Base-by-base conservation (phyloP, 176 grass and related monocot genomes). In the Luzula sylvatica region DNA sequence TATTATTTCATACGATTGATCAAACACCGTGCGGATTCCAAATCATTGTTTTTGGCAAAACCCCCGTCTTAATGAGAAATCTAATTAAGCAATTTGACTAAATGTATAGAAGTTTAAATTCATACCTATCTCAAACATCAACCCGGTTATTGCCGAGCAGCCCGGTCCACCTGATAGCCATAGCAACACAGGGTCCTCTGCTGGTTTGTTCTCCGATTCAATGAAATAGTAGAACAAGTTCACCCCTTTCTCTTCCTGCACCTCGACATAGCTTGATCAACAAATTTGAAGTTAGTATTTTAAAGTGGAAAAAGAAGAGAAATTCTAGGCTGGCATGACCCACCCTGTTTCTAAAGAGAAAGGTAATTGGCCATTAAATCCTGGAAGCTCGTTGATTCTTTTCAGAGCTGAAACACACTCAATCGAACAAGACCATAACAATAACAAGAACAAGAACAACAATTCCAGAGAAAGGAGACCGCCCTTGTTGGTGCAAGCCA, bases 221-320 rank as follows among this genome's bases (percentile, higher is more conserved):
- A 86, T 80, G 70, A 86, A 86, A 66, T 86, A 86, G 53, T 80
- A 86, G 71, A 86, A 86, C 26, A 86, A 53, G 8, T 61, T 48
- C 6, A 55, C 66, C 7, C 71, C 82, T 50, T 79, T 49, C 23
- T 61, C 44, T 29, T 71, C 61, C 14, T 80, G 71, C 66, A 80
- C 82, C 82, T 86, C 82, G 9, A 80, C 71, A 41, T 90, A 90
- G 52, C 65, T 55, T 24, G 9, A 7, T 7, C 30, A 35, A n/a
- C n/a, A n/a, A n/a, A n/a, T n/a, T n/a, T n/a, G n/a, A n/a, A n/a
- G n/a, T n/a, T n/a, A n/a, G n/a, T n/a, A n/a, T n/a, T n/a, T n/a
- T n/a, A n/a, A n/a, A n/a, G n/a, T n/a, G n/a, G n/a, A n/a, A n/a
- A n/a, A n/a, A n/a, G n/a, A n/a, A n/a, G n/a, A n/a, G n/a, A n/a